phyloP scores from a whole-genome alignment of 108 stramenopile species.

The Skeletonema potamos region DNA sequence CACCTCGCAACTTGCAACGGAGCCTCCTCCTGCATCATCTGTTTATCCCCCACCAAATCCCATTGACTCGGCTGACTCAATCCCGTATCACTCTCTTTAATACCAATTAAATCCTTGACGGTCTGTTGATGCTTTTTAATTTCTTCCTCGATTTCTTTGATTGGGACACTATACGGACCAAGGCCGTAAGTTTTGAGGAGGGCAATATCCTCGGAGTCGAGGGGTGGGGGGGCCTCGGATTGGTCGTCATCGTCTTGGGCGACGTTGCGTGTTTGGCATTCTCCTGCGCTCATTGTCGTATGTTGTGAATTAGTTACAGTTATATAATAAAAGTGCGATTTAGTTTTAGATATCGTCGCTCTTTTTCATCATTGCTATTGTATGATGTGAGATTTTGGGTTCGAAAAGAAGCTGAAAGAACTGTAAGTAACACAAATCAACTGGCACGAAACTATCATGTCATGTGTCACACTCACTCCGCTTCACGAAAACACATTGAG shows the following conservation, averaged over 20 bases:
- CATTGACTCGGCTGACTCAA: conserved; percentile 96
- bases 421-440: too few species aligned
- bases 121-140: conserved; percentile 94
- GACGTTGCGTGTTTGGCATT: conserved; percentile 86
- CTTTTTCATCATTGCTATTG: not conserved
- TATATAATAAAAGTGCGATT: not conserved
- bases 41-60: conserved; percentile 99
- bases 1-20: conserved; percentile 97
- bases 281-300: conserved; percentile 81
- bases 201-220: conserved; percentile 97
- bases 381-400: not conserved
- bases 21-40: conserved; percentile 99
- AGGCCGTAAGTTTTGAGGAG: conserved; percentile 97
- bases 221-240: conserved; percentile 88
- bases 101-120: conserved; percentile 98
- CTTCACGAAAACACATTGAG: too few species aligned
- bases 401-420: not conserved
- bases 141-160: conserved; percentile 96
- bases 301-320: conserved; percentile 76
- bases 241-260: conserved; percentile 82
- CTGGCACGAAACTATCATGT: too few species aligned
- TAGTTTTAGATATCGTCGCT: not conserved
- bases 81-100: conserved; percentile 99
- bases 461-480: too few species aligned
- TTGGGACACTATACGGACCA: conserved; percentile 92